phyloP scores from a whole-genome alignment of 257 asterid genomes.

The Vinca minor region DNA sequence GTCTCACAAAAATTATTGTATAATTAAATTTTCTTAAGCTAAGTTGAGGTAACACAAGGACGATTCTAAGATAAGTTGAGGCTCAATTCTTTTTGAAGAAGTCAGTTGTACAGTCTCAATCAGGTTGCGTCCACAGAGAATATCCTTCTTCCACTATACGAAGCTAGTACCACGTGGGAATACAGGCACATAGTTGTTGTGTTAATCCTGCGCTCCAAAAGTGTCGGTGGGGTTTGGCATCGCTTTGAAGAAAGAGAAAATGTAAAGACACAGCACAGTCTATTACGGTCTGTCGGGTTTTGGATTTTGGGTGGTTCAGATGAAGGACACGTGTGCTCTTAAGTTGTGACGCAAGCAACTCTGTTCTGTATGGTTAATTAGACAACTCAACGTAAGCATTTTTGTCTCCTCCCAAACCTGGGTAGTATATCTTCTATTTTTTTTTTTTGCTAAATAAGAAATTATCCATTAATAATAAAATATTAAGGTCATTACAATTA shows the following conservation, averaged over 20 bases:
- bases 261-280: background rate
- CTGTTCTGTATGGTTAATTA: conserved; percentile 3
- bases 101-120: conserved; percentile 34
- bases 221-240: conserved; percentile 46
- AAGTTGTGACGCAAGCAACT: conserved; percentile 11
- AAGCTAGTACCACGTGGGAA: conserved; percentile 13
- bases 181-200: background rate
- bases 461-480: too few relatives aligned
- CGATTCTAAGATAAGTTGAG: too few relatives aligned
- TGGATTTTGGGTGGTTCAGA: conserved; percentile 10
- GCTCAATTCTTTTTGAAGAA: too few relatives aligned
- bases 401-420: background rate
- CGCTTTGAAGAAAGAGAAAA: conserved; percentile 9
- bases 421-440: background rate
- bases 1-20: too few relatives aligned
- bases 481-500: too few relatives aligned
- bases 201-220: conserved; percentile 27
- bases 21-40: too few relatives aligned
- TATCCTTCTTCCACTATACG: background rate
- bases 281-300: background rate
- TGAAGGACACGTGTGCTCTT: conserved; percentile 5
- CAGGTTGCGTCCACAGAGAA: conserved; percentile 16
- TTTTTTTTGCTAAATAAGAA: too few relatives aligned
- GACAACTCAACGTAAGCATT: conserved; percentile 7
- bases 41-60: too few relatives aligned